Conservation (phyloP, 805 yeast species). For the Candida gorgasii region DNA sequence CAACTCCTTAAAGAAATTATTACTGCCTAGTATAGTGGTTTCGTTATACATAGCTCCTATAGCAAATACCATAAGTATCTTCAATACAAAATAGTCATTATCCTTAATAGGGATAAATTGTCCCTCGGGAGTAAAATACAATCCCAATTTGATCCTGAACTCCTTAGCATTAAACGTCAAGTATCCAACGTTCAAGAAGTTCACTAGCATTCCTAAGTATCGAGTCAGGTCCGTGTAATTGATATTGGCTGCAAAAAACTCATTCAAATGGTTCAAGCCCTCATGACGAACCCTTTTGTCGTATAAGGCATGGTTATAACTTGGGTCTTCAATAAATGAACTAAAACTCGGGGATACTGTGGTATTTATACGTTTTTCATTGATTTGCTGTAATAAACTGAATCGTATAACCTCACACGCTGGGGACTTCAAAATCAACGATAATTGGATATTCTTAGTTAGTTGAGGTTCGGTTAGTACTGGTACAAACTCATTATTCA, state of each 20-base stretch:
- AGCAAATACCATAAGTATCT: conserved; percentile 23
- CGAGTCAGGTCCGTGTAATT: not conserved
- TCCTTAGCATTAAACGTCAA: conserved; percentile 24
- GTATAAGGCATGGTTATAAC: not conserved
- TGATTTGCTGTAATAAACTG: conserved; percentile 22
- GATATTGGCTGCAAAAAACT: conserved; percentile 1
- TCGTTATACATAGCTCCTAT: conserved; percentile 24
- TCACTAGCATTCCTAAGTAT: conserved; percentile 18
- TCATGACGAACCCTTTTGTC: conserved; percentile 3
- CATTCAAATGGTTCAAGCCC: not conserved
- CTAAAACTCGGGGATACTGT: conserved; percentile 25
- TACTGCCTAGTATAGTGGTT: conserved; percentile 10
- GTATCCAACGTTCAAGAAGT: conserved; percentile 26
- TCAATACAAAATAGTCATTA: conserved; percentile 20
- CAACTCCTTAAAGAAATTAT: conserved; percentile 12
- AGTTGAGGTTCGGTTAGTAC: too few relatives aligned
- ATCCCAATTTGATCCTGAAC: conserved; percentile 15
- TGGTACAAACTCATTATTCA: too few relatives aligned
- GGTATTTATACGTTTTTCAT: conserved; percentile 12
- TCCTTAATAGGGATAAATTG: not conserved
- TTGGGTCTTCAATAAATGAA: conserved; percentile 23
- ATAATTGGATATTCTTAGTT: conserved; percentile 8
- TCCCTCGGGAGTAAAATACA: conserved; percentile 18
- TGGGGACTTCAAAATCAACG: conserved; percentile 25
- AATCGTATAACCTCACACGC: conserved; percentile 27